These are phyloP conservation scores for Fusarium sp. DNA, from an alignment of 2,329 filamentous ascomycete genomes.

Conservation along the genomic window DNA sequence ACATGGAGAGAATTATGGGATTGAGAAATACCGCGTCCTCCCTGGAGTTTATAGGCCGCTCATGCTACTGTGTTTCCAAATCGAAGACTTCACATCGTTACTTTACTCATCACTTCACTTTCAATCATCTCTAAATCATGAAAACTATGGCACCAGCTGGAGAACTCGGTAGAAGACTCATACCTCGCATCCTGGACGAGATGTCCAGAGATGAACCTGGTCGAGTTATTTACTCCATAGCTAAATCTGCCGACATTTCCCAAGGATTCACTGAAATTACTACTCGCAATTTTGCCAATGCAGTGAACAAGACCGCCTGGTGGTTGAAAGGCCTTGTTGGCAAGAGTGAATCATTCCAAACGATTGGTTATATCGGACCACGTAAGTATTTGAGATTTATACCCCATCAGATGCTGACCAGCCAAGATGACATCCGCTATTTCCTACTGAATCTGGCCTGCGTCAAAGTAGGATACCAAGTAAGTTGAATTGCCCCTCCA, in stretches of 20 bases:
- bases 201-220: background rate
- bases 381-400: accelerated
- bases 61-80: too few relatives aligned
- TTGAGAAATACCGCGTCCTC: background rate
- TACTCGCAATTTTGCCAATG: background rate
- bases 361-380: background rate
- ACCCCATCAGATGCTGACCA: accelerated
- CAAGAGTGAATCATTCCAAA: background rate
- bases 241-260: accelerated
- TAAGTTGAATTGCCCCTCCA: background rate
- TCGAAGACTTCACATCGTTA: background rate
- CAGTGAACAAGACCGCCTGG: background rate
- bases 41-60: background rate
- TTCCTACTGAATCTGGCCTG: background rate
- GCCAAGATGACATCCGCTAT: background rate
- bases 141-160: background rate
- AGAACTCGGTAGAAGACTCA: background rate
- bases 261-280: background rate
- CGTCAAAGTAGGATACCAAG: background rate
- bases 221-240: background rate
- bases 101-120: accelerated
- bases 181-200: background rate
- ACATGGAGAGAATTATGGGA: background rate
- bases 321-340: background rate
- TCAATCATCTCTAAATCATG: too few relatives aligned